Base-by-base conservation (phyloP, 2,329 filamentous ascomycete genomes). In the Elsinoe necatrix region DNA sequence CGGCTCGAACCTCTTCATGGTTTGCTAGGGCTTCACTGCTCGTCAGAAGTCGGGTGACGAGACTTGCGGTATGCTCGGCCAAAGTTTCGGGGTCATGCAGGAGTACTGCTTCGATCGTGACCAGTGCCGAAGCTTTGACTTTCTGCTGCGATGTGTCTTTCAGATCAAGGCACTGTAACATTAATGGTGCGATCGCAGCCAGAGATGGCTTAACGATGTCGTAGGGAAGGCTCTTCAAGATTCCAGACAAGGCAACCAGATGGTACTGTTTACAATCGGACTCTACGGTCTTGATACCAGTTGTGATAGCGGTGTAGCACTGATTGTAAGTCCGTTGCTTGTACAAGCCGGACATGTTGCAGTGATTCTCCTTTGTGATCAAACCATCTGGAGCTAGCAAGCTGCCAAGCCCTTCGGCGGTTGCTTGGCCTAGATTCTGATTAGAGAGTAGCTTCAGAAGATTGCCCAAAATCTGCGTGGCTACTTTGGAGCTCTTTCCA, bases 241-340 rank as follows among this genome's bases (percentile, higher is more conserved):
- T 76, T 1, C 82, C 82, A 3, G 81, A 79, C 2, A 86, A 73
- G 3, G 83, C 83, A 31, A 83, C 76, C 21, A 86, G 76, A 62
- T 84, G 82, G 60, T 83, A 81, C 47, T 77, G 74, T 67, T 85
- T 86, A 18, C 73, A 68, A 11, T 69, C 61, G 57, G 64, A 58
- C 27, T 69, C 67, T 6, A 75, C 73, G 16, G 68, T 68, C 57
- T 74, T 75, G 64, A 83, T 81, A 2, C 73, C 71, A 23, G 73
- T 68, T 3, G 79, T 76, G 51, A 85, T 78, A 27, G 75, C 68
- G 0, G 83, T 82, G 1, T 81, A 73, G 3, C 82, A 72, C 14
- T 81, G 77, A 27, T 75, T 76, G 69, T 86, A 86, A 39, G 80
- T 75, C 59, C 80, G 81, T 63, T 86, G 83, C 64, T 82, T 84